Evolutionary conservation across 352 stramenopile genomes (phyloP).

Genomic region (Globisporangium camurandrum): DNA sequence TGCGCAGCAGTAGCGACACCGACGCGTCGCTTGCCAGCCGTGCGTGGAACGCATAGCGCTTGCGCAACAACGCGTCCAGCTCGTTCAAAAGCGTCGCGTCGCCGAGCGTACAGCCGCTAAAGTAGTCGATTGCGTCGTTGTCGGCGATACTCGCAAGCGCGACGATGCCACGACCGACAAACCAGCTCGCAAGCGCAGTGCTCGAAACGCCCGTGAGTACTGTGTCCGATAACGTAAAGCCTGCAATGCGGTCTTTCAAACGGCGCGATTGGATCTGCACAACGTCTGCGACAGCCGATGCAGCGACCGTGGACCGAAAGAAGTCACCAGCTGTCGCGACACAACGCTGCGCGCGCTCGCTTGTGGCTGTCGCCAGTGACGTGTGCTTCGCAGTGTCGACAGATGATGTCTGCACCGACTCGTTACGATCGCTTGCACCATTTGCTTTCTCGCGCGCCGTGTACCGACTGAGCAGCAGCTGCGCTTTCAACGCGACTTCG

Average conservation of each 20-base stretch:
- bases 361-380: too few relatives aligned
- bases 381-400: not conserved
- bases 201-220: constrained; percentile 14
- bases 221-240: constrained; percentile 21
- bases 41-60: constrained; percentile 2
- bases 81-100: constrained; percentile 9
- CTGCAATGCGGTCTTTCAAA: constrained; percentile 26
- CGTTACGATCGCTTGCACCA: too few relatives aligned
- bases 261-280: constrained; percentile 21
- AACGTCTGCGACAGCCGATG: constrained; percentile 21
- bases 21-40: constrained; percentile 4
- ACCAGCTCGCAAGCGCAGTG: constrained; percentile 20
- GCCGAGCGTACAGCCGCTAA: constrained; percentile 12
- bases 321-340: constrained; percentile 20
- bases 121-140: constrained; percentile 10
- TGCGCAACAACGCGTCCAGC: constrained; percentile 10
- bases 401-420: too few relatives aligned
- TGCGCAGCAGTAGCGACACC: constrained; percentile 5
- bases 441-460: constrained; percentile 1
- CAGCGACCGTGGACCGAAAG: constrained; percentile 17
- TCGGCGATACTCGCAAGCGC: constrained; percentile 18
- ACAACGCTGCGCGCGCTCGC: not conserved
- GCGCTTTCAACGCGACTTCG: constrained; percentile 20
- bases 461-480: constrained; percentile 24
- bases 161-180: constrained; percentile 27